Base-by-base conservation (phyloP, 2,329 filamentous ascomycete species). In the Fusarium tjaetaba region DNA sequence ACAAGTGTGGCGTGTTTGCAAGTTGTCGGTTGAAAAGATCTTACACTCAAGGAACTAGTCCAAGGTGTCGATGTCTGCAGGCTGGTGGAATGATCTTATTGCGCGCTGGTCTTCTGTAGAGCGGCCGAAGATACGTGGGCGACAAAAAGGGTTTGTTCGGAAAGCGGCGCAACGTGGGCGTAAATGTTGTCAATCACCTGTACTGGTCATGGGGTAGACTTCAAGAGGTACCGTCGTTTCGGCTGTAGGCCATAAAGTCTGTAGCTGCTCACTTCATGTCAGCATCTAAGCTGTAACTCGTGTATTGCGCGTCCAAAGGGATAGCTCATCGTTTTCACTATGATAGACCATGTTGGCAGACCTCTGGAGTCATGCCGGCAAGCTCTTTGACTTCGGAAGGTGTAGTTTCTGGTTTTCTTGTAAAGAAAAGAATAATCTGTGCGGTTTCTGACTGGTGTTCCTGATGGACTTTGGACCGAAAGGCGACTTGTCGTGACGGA, bases 81-180 rank as follows among this genome's bases (percentile, higher is more conserved):
- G 28, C 11, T 13, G 15, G 16, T n/a, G 8, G 22, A 8, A 32
- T 14, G 3, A 32, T 18, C 28, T 4, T 24, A 18, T 11, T 51
- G 8, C 8, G 7, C 3, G 8, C 9, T 13, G 22, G 11, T 49
- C 11, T 49, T 13, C 10, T 49, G 16, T 49, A n/a, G 15, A 15
- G 22, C 22, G 28, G 28, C 28, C n/a, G 28, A 18, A 9, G 7
- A n/a, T 18, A 18, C 0, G 22, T 4, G 20, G 18, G 5, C 11
- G 15, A 18, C 5, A n/a, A n/a, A 32, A n/a, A 13, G 11, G 16
- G 7, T n/a, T 11, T n/a, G 7, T 16, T 32, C 22, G 22, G 7
- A 15, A 49, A 22, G 46, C 14, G 46, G 15, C 15, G 11, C 28
- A 48, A 18, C 9, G 10, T 14, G 15, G 28, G 26, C 14, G 20